Percentiles rank a stretch among this genome's conserved stretches.
phyloP scores from a whole-genome alignment of 179 eudicot species.

The Amaranthus tricolor region DNA sequence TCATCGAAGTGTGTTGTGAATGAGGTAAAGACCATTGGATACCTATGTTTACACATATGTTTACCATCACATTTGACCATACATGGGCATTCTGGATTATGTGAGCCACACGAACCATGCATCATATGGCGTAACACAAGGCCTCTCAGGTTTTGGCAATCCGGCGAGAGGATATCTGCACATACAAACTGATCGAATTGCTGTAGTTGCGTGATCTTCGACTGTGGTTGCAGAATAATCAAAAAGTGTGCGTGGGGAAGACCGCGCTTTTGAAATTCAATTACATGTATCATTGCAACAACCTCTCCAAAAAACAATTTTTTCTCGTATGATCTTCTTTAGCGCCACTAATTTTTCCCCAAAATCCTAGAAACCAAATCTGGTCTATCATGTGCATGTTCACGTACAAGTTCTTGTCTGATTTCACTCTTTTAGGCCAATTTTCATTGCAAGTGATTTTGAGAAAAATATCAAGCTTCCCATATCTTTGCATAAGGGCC shows the following conservation, averaged over 20 bases:
- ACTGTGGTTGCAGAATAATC: too few relatives aligned
- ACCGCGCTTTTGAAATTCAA: too few relatives aligned
- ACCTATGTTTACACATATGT: neutral
- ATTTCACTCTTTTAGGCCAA: neutral
- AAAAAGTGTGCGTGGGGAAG: too few relatives aligned
- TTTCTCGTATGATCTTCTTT: too few relatives aligned
- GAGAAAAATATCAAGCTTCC: neutral
- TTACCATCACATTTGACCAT: neutral
- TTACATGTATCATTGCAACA: too few relatives aligned
- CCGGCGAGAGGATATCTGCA: constrained; percentile 10
- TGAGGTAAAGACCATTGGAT: constrained; percentile 4
- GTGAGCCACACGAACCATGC: constrained; percentile 25
- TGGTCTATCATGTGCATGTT: too few relatives aligned
- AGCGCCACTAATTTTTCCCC: too few relatives aligned
- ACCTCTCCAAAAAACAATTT: too few relatives aligned
- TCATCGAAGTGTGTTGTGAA: neutral
- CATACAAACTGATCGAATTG: too few relatives aligned
- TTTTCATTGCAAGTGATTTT: neutral
- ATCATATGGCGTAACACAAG: constrained; percentile 25
- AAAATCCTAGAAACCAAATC: too few relatives aligned
- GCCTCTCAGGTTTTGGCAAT: neutral
- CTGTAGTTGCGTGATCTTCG: too few relatives aligned
- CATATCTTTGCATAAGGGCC: neutral
- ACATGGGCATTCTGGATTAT: constrained; percentile 2
- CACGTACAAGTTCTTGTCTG: neutral